Evolutionary conservation across 768 basidiomycete species (phyloP), one percentile per base, ranked within the genome.

Genomic region (Pleurotus eryngii): DNA sequence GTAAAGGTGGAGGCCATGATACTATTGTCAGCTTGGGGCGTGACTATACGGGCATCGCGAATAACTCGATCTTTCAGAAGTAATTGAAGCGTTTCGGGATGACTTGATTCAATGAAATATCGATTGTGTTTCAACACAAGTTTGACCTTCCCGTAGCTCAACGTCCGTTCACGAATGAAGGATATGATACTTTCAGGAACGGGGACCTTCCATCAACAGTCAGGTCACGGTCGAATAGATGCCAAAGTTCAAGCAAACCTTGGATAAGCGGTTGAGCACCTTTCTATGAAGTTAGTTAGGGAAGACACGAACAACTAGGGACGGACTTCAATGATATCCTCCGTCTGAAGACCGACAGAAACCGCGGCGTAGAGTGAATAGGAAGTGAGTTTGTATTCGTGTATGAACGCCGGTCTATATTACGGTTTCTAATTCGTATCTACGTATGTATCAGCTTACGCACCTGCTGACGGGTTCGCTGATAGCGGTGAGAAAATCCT

Each of bases 321-420:
- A 81, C 85, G 68, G 64, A 98, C 96, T 79, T 95, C 94, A 71
- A 98, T 97, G 64, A 98, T 98, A 70, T 98, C 95, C 64, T 96
- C 90, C 7, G 97, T 98, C 70, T 98, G 93, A 26, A 99, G 77
- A 26, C 97, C 97, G 59, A 99, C 97, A 12, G 96, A 98, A 60
- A 99, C 96, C 49, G 97, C 97, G 59, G 97, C 97, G 72, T 99
- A 98, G 14, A 99, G 79, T 15, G 96, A 98, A 72, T 98, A 97
- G 46, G 95, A 89, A 57, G 96, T 98, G 68, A 99, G 85, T 75
- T 96, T 94, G 81, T 98, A 99, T 78, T 98, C 97, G 76, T 99
- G 96, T 61, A 98, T 95, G 74, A 96, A 94, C 48, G 93, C 87
- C 53, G 97, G 97, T 79, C 96, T 96, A 67, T 37, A 61, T 62